Percentiles rank a stretch among this genome's conserved stretches.
Evolutionary conservation across 2,329 filamentous ascomycete genomes (phyloP).

Genomic region (Colletotrichum euphorbiae): DNA sequence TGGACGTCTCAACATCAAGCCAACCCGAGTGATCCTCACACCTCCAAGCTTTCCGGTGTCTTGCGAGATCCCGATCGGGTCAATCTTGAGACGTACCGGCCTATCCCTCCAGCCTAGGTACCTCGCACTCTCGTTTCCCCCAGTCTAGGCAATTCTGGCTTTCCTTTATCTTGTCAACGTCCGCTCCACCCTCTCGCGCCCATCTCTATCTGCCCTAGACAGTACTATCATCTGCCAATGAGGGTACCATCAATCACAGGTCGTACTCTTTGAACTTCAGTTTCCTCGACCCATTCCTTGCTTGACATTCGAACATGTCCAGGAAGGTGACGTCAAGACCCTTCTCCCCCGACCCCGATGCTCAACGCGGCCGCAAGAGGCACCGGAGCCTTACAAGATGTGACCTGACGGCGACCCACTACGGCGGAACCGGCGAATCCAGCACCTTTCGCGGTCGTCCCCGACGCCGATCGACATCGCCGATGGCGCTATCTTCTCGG

Average conservation of each 20-base stretch:
- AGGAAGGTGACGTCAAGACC: slow-evolving; percentile 23
- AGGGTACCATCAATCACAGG: background rate
- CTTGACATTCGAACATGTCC: slow-evolving; percentile 11
- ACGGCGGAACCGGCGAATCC: slow-evolving; percentile 55
- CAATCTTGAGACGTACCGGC: slow-evolving; percentile 20
- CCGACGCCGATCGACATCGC: slow-evolving; percentile 54
- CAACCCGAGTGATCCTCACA: slow-evolving; percentile 24
- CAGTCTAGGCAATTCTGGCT: background rate
- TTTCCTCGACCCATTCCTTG: background rate
- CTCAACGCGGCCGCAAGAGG: slow-evolving; percentile 52
- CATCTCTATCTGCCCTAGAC: background rate
- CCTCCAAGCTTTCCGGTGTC: slow-evolving; percentile 16
- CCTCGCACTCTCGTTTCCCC: slow-evolving; percentile 16
- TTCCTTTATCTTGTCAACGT: slow-evolving; percentile 24
- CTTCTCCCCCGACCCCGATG: slow-evolving; percentile 37
- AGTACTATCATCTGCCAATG: slow-evolving; percentile 1
- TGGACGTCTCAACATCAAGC: background rate
- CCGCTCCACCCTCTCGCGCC: slow-evolving; percentile 9
- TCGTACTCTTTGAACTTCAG: background rate
- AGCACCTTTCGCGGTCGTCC: slow-evolving; percentile 57
- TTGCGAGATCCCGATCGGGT: slow-evolving; percentile 32
- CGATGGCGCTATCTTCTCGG: slow-evolving; percentile 46
- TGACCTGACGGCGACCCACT: slow-evolving; percentile 47
- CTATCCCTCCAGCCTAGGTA: slow-evolving; percentile 4
- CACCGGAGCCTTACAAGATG: slow-evolving; percentile 52